phyloP scores from a whole-genome alignment of 805 yeast species.

The Wickerhamiella kurtzmanii region DNA sequence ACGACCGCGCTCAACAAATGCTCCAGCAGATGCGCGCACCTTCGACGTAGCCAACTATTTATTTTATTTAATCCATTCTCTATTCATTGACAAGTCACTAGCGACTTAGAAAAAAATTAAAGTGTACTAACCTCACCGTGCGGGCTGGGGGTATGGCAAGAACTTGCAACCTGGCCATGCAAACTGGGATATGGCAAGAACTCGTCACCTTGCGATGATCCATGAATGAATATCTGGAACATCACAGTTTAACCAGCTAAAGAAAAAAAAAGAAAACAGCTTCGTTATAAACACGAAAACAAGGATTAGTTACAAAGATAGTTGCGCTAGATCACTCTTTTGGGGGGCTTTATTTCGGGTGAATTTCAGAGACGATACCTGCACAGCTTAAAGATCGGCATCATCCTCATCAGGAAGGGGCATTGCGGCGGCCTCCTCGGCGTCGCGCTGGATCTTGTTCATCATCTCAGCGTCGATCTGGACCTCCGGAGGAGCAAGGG shows the following conservation, averaged over 20 bases:
- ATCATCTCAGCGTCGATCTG: conserved; percentile 90
- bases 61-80: neutral
- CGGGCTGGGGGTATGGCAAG: too few relatives aligned
- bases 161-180: too few relatives aligned
- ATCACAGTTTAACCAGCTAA: neutral
- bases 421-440: conserved; percentile 98
- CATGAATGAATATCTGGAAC: too few relatives aligned
- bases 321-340: neutral
- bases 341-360: neutral
- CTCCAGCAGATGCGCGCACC: conserved; percentile 2
- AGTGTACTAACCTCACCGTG: too few relatives aligned
- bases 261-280: neutral
- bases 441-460: conserved; percentile 98
- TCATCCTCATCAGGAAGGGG: conserved; percentile 99
- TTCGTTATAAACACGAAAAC: neutral
- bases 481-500: conserved; percentile 99
- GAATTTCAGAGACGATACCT: neutral
- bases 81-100: neutral
- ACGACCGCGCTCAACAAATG: conserved; percentile 13
- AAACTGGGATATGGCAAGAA: too few relatives aligned
- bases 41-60: neutral
- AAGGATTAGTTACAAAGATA: neutral
- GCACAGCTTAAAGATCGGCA: conserved; percentile 69
- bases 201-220: too few relatives aligned
- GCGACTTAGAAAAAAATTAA: neutral